Conservation (phyloP, 2,329 filamentous ascomycete genomes). For the Colletotrichum higginsianum region DNA sequence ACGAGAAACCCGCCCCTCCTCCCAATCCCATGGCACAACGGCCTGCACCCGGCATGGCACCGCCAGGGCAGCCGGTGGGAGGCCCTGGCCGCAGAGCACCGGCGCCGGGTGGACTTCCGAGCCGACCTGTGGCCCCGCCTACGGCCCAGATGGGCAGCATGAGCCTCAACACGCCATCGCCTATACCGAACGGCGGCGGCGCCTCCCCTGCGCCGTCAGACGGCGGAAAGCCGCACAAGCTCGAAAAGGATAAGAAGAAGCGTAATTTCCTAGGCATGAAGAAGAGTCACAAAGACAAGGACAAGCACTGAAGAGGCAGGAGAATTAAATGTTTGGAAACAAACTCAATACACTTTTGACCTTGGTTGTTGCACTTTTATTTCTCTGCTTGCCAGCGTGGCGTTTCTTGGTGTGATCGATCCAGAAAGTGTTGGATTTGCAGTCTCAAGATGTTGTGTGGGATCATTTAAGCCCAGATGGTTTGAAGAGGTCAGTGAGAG, state of each 20-base stretch:
- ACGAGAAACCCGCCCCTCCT: conserved; percentile 77
- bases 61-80: conserved; percentile 44
- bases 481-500: neutral
- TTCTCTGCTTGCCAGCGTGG: conserved; percentile 24
- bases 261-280: conserved; percentile 72
- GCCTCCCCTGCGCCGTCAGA: conserved; percentile 46
- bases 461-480: neutral
- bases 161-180: conserved; percentile 59
- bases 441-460: neutral
- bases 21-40: conserved; percentile 56
- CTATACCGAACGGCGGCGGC: conserved; percentile 24
- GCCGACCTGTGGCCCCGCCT: conserved; percentile 60
- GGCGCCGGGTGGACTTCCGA: conserved; percentile 52
- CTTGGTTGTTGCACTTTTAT: neutral
- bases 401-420: conserved; percentile 28
- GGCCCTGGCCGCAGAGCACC: conserved; percentile 46
- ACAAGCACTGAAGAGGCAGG: conserved; percentile 4
- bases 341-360: neutral
- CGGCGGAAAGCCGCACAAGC: conserved; percentile 63
- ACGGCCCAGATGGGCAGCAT: conserved; percentile 70
- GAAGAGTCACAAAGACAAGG: conserved; percentile 58
- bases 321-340: neutral
- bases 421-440: neutral
- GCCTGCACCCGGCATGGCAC: conserved; percentile 47
- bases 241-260: conserved; percentile 75